phyloP scores from a whole-genome alignment of 2,329 filamentous ascomycete genomes.

The Aspergillus vadensis region DNA sequence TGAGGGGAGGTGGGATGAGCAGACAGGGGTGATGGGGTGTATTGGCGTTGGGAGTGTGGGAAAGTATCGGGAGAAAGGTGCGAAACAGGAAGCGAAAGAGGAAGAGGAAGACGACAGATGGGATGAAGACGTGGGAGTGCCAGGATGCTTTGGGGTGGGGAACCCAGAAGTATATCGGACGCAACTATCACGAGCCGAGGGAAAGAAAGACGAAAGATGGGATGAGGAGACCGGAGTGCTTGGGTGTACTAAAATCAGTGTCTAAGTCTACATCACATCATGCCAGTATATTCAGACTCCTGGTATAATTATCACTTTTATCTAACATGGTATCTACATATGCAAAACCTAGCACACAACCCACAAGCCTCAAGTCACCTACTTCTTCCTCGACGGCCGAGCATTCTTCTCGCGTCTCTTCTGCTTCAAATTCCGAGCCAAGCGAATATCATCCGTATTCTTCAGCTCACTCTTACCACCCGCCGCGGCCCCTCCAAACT shows the following conservation, averaged over 20 bases:
- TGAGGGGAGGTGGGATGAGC: too few relatives aligned
- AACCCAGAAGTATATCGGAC: background rate
- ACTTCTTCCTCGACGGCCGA: slow-evolving; percentile 67
- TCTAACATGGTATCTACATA: background rate
- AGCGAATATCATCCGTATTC: slow-evolving; percentile 80
- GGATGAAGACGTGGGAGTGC: background rate
- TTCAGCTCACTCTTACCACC: slow-evolving; percentile 78
- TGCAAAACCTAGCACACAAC: background rate
- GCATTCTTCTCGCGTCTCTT: slow-evolving; percentile 84
- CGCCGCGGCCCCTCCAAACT: slow-evolving; percentile 46
- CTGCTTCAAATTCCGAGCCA: slow-evolving; percentile 76
- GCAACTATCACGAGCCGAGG: too few relatives aligned
- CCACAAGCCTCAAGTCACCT: slow-evolving; percentile 13
- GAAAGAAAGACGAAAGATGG: too few relatives aligned
- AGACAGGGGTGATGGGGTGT: background rate
- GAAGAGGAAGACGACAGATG: background rate
- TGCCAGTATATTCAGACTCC: too few relatives aligned
- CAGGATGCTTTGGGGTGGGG: background rate
- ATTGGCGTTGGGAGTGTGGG: background rate
- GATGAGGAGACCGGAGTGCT: too few relatives aligned
- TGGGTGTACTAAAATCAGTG: too few relatives aligned
- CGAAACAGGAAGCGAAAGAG: background rate
- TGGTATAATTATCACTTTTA: background rate
- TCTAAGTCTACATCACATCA: background rate
- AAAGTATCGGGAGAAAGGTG: background rate